phyloP scores from a whole-genome alignment of 108 stramenopile species.

The Nitzschia sp. region DNA sequence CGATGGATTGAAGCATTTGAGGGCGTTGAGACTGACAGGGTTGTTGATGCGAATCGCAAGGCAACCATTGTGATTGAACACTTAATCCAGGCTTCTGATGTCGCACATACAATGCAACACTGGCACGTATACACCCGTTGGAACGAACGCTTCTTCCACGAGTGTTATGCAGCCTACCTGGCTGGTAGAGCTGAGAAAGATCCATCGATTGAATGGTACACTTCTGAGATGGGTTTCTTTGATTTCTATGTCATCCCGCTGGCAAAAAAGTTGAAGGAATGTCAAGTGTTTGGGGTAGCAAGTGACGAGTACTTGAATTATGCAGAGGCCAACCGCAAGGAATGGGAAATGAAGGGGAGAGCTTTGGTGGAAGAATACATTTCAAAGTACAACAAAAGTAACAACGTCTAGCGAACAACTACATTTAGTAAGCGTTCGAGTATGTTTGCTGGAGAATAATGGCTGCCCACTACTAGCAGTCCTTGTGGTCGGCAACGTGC shows the following conservation, averaged over 20 bases:
- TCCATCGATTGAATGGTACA: conserved; percentile 18
- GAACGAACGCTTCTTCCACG: conserved; percentile 23
- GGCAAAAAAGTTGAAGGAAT: conserved; percentile 25
- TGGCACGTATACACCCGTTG: conserved; percentile 25
- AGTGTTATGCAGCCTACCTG: conserved; percentile 10
- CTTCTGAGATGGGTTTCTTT: conserved; percentile 20
- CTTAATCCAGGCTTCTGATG: conserved; percentile 50
- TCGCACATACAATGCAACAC: conserved; percentile 56
- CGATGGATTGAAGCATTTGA: conserved; percentile 21
- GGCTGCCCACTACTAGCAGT: too few relatives aligned
- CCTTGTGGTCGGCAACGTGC: too few relatives aligned
- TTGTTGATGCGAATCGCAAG: conserved; percentile 30
- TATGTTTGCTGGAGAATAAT: too few relatives aligned
- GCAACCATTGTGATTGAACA: conserved; percentile 50
- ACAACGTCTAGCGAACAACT: too few relatives aligned
- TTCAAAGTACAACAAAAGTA: conserved; percentile 5
- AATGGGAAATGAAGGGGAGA: conserved; percentile 16
- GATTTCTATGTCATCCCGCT: conserved; percentile 27
- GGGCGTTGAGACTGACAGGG: not conserved
- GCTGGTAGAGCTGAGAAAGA: not conserved
- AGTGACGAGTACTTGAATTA: conserved; percentile 23
- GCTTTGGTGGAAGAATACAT: not conserved
- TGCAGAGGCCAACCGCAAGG: conserved; percentile 14
- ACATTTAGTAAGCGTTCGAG: too few relatives aligned
- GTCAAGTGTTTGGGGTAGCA: conserved; percentile 23